A percentile compares a stretch with the other conserved stretches of the same genome.
These are phyloP conservation scores for Capsicum rhomboideum DNA, from an alignment of 257 asterid species.

Conservation along the genomic window DNA sequence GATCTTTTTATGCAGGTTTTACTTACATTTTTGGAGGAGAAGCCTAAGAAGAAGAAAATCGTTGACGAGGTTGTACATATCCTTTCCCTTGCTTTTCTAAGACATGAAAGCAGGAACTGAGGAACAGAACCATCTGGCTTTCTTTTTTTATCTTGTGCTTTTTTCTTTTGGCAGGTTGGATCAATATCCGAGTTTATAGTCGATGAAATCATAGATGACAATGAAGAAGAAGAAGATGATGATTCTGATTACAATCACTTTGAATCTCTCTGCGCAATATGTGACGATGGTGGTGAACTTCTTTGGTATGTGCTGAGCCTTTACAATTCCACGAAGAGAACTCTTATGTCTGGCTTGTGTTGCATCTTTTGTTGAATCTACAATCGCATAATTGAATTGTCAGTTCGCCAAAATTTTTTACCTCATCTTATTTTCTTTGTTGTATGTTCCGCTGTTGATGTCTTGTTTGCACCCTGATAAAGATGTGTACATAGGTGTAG, in stretches of 20 bases:
- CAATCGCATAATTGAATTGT: neutral
- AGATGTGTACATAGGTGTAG: neutral
- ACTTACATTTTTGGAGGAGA: slow-evolving; percentile 47
- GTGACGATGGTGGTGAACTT: slow-evolving; percentile 66
- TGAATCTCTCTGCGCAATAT: slow-evolving; percentile 65
- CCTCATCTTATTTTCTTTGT: neutral
- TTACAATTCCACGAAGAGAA: neutral
- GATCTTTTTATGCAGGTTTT: slow-evolving; percentile 42
- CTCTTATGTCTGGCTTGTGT: neutral
- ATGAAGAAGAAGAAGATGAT: slow-evolving; percentile 36
- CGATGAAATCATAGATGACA: slow-evolving; percentile 37
- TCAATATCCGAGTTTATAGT: slow-evolving; percentile 46
- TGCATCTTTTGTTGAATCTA: neutral
- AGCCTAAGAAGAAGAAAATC: slow-evolving; percentile 42
- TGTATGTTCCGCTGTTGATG: neutral
- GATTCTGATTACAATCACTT: slow-evolving; percentile 40
- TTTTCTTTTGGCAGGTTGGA: slow-evolving; percentile 29
- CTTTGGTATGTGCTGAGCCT: slow-evolving; percentile 27
- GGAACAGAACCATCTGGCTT: slow-evolving; percentile 2
- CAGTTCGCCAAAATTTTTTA: neutral
- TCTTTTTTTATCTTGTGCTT: slow-evolving; percentile 2
- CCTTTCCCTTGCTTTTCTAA: neutral
- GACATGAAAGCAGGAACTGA: neutral
- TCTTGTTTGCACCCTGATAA: neutral
- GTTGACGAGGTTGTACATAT: slow-evolving; percentile 34